Conservation (phyloP, 164 flowering plant species). For the Aristolochia californica region DNA sequence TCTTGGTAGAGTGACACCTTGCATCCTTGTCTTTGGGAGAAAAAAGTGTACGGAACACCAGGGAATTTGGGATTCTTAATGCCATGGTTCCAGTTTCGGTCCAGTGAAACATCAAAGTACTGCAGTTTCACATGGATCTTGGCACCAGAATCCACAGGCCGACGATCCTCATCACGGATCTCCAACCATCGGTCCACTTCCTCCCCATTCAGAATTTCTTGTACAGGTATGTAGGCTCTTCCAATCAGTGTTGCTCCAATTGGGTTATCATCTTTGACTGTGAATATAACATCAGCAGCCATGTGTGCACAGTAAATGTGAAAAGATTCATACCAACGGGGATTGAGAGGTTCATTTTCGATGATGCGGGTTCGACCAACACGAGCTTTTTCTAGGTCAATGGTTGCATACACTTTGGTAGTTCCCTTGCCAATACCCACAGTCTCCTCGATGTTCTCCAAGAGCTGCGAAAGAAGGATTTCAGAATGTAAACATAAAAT, state of each 20-base stretch:
- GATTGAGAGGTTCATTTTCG: slow-evolving; percentile 26
- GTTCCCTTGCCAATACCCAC: slow-evolving; percentile 34
- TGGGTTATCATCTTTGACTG: slow-evolving; percentile 52
- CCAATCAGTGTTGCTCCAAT: slow-evolving; percentile 59
- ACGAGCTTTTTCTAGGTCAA: slow-evolving; percentile 48
- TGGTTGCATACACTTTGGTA: slow-evolving; percentile 39
- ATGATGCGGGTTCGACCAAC: slow-evolving; percentile 49
- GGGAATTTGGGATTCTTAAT: slow-evolving; percentile 37
- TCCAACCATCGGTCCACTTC: slow-evolving; percentile 50
- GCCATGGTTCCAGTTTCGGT: slow-evolving; percentile 44
- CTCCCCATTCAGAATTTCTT: slow-evolving; percentile 35
- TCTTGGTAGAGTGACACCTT: slow-evolving; percentile 66
- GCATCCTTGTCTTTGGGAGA: slow-evolving; percentile 48
- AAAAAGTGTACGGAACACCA: slow-evolving; percentile 69
- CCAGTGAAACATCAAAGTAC: slow-evolving; percentile 30
- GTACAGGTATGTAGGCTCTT: slow-evolving; percentile 51
- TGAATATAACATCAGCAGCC: slow-evolving; percentile 50
- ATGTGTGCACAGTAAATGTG: slow-evolving; percentile 65
- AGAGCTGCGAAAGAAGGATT: slow-evolving; percentile 14
- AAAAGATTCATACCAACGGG: slow-evolving; percentile 60
- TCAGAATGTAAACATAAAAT: not conserved
- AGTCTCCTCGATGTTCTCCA: slow-evolving; percentile 23
- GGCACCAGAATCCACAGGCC: slow-evolving; percentile 32
- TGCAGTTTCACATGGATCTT: slow-evolving; percentile 55
- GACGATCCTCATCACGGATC: slow-evolving; percentile 25